Percentiles rank a stretch among this genome's conserved stretches.
phyloP scores from a whole-genome alignment of 345 rosid species.

The Conringia planisiliqua region DNA sequence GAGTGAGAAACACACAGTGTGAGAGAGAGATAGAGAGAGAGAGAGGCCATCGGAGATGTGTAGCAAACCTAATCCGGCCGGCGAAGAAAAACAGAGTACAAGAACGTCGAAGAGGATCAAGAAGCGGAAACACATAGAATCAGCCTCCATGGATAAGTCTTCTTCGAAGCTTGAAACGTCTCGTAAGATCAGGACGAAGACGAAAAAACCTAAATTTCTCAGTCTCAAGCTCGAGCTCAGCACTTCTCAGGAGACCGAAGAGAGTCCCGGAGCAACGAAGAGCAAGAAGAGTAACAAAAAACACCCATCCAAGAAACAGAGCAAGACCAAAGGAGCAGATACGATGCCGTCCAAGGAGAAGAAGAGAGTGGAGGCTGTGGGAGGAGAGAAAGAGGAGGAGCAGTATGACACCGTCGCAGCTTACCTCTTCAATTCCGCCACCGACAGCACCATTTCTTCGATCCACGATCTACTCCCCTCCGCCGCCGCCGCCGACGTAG shows the following conservation, averaged over 20 bases:
- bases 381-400: slow-evolving; percentile 20
- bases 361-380: slow-evolving; percentile 3
- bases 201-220: slow-evolving; percentile 64
- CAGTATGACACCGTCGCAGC: slow-evolving; percentile 51
- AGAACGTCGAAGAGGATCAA: slow-evolving; percentile 14
- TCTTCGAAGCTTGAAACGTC: slow-evolving; percentile 28
- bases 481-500: slow-evolving; percentile 27
- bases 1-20: background rate
- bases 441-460: slow-evolving; percentile 45
- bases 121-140: slow-evolving; percentile 21
- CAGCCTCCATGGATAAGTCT: slow-evolving; percentile 6
- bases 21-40: background rate
- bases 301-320: background rate
- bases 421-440: slow-evolving; percentile 47
- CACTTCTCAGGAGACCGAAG: slow-evolving; percentile 23
- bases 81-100: slow-evolving; percentile 16
- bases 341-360: slow-evolving; percentile 14
- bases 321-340: background rate
- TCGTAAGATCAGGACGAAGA: slow-evolving; percentile 52
- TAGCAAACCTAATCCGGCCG: slow-evolving; percentile 21
- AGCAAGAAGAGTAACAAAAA: slow-evolving; percentile 20
- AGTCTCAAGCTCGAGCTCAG: slow-evolving; percentile 51
- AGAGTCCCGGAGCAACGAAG: slow-evolving; percentile 3
- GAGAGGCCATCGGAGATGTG: slow-evolving; percentile 30
- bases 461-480: slow-evolving; percentile 59